Evolutionary conservation across 495 filamentous ascomycete species (phyloP), one percentile per base, ranked within the genome.

Genomic region (Talaromyces nanjingensis): DNA sequence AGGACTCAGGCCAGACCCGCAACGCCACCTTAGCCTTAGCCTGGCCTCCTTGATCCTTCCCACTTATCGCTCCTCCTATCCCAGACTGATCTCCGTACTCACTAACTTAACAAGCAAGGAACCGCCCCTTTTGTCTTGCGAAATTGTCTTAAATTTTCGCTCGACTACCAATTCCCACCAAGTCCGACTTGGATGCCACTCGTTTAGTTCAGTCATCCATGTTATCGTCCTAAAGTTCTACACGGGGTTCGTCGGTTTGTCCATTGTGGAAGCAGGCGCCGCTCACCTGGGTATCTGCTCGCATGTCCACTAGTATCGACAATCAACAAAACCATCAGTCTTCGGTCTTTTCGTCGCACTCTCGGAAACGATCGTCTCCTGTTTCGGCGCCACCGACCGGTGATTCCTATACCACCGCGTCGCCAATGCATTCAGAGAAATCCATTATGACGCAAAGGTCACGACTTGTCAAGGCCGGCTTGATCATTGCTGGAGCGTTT

Each of bases 401-500:
- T 11, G 20, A 47, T 20, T 37, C 45, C 4, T n/a, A 7, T 31
- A 31, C 29, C 12, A 47, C 14, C 14, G 7, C 16, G 9, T 53
- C 45, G 45, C 60, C 60, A 52, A 62, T 62, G 60, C 27, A 54
- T 62, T 33, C 42, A 47, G 60, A 62, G 59, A 62, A 62, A 62
- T 12, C 80, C 67, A 86, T 79, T 69, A 88, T 88, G 82, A 85
- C 84, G 65, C 87, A 89, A 75, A 84, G 83, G 79, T 87, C 87
- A 64, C 85, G 91, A 69, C 92, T 87, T 74, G 66, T 96, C 65
- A 96, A 94, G 85, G 89, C 89, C 45, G 89, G 88, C 39, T 89
- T 88, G 68, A 85, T 96, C 66, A 78, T 96, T 62, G 83, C 87
- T 59, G 84, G 89, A 69, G 66, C 96, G 49, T 73, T 96, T 64